Conservation (phyloP, 352 stramenopile genomes). For the Lagenidium sp. region DNA sequence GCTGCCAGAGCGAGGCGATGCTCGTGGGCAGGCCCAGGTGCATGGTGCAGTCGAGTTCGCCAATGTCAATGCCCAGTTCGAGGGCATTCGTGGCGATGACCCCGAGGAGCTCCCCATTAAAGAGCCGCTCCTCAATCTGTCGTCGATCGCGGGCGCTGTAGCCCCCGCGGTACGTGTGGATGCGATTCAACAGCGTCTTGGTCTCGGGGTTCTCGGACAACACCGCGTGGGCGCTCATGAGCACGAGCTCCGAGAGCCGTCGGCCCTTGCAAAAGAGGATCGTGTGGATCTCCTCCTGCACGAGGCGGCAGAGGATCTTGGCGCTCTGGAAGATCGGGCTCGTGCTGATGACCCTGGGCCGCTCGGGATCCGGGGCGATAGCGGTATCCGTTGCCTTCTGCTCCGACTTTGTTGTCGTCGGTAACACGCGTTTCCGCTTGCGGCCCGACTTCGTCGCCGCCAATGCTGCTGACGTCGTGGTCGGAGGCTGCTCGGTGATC, state of each 20-base stretch:
- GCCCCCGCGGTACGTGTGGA: constrained; percentile 94
- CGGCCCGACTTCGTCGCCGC: background rate
- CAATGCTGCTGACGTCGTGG: background rate
- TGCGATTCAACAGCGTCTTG: constrained; percentile 32
- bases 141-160: constrained; percentile 90
- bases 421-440: no score
- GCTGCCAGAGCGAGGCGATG: constrained; percentile 93
- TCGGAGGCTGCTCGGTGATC: background rate
- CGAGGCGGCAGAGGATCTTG: constrained; percentile 86
- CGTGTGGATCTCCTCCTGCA: constrained; percentile 86
- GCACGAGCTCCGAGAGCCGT: constrained; percentile 90
- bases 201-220: constrained; percentile 34
- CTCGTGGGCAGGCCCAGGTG: constrained; percentile 93
- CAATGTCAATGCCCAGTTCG: constrained; percentile 96
- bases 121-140: constrained; percentile 93
- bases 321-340: constrained; percentile 89
- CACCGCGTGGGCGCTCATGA: constrained; percentile 78
- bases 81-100: constrained; percentile 96
- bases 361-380: no score
- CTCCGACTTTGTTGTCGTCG: constrained; percentile 1
- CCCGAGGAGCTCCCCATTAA: constrained; percentile 90
- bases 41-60: constrained; percentile 92
- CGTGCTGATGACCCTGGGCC: constrained; percentile 18
- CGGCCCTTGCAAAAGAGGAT: constrained; percentile 94
- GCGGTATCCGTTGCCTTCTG: constrained; percentile 1